Evolutionary conservation across 192 early-diverging fungal species (phyloP), one percentile per base, ranked within the genome.

Genomic region (Coemansia sp.): DNA sequence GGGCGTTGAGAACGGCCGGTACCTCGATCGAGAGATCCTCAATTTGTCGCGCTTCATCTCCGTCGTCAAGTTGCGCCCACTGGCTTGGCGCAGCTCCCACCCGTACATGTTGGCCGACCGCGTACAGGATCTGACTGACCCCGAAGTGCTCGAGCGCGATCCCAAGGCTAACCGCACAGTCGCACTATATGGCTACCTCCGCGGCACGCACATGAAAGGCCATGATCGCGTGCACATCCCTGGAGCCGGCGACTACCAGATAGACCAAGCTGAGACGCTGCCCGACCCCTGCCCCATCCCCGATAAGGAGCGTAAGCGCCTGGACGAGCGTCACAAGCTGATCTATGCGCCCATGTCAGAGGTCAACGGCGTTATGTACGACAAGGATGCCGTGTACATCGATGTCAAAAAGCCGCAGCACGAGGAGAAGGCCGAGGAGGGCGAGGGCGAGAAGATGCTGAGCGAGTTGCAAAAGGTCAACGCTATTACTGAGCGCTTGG

Each of bases 301-400:
- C 19, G 94, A 98, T 55, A 97, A 96, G 81, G 91, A 91, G 62
- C 86, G 92, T 41, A 94, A 92, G 78, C 85, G 89, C 5, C 78
- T 99, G 77, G 93, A 90, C 73, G 96, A 98, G 69, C 94, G 96
- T 60, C 90, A 95, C 69, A 97, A 97, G 81, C 87, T 98, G 29
- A 93, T 99, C 57, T 98, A 97, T 68, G 98, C 96, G 25, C 98
- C 98, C 27, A 98, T 97, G 94, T 94, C 94, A 0, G 95, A 97
- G 70, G 94, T 99, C 29, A 95, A 94, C 68, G 98, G 98, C 53
- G 93, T 99, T 63, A 90, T 98, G 89, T 98, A 98, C 84, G 98
- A 99, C 80, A 97, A 95, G 81, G 98, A 99, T 85, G 98, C 96
- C 6, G 94, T 99, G 23, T 99, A 99, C 72, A 97, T 99, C 72